Percentiles rank a stretch among this genome's conserved stretches.
Conservation (phyloP, 2,329 filamentous ascomycete genomes). For the Ceratocystis albifundus region DNA sequence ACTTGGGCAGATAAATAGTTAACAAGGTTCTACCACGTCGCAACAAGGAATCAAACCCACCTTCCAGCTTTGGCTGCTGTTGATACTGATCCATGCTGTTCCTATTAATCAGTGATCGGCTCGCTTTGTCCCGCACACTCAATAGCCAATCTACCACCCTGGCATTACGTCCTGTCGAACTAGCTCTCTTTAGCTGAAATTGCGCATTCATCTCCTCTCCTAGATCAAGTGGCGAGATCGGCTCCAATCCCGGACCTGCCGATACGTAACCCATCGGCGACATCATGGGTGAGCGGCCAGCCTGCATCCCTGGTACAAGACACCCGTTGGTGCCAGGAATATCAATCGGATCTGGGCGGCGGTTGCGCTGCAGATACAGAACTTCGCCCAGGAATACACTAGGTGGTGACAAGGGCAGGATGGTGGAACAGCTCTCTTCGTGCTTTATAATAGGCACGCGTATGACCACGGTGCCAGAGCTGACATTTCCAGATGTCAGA, state of each 20-base stretch:
- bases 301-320: not conserved
- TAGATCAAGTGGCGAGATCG: not conserved
- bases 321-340: constrained; percentile 1
- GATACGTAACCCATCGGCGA: not conserved
- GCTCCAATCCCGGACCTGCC: not conserved
- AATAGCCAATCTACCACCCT: constrained; percentile 15
- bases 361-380: not conserved
- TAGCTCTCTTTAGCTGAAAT: constrained; percentile 1
- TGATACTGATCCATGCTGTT: constrained; percentile 1
- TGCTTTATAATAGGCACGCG: constrained; percentile 5
- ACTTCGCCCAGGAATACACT: not conserved
- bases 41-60: not conserved
- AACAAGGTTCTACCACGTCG: not conserved
- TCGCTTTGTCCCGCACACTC: constrained; percentile 6
- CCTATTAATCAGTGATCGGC: constrained; percentile 3
- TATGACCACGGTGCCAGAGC: not conserved
- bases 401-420: not conserved
- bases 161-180: constrained; percentile 9
- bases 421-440: constrained; percentile 4
- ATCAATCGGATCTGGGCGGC: constrained; percentile 7
- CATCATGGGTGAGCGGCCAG: not conserved
- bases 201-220: not conserved
- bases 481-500: not conserved
- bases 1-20: not conserved
- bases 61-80: not conserved